Conservation (phyloP, 306 rosid genomes). For the Erythrophleum fordii region DNA sequence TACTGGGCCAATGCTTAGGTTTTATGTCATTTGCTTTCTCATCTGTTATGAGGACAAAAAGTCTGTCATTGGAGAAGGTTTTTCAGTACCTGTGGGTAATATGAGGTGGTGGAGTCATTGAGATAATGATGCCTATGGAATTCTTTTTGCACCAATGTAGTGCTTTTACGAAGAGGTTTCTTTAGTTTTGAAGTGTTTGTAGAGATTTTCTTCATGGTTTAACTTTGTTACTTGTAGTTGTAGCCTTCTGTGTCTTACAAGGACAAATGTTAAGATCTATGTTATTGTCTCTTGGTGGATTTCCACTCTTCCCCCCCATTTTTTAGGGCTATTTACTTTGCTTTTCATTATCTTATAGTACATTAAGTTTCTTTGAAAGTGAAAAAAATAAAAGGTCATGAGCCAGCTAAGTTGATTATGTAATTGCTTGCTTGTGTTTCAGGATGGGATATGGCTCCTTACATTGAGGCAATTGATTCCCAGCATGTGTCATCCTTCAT, state of each 20-base stretch:
- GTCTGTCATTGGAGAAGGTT: background rate
- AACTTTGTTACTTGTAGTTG: constrained; percentile 5
- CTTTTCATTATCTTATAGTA: constrained; percentile 3
- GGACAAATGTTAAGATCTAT: background rate
- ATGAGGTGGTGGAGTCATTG: background rate
- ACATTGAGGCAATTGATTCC: constrained; percentile 88
- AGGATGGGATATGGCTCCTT: constrained; percentile 99
- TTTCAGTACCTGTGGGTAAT: background rate
- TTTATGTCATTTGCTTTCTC: background rate
- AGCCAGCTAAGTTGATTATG: constrained; percentile 10
- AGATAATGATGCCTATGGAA: background rate
- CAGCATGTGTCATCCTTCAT: constrained; percentile 65
- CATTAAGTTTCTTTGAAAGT: background rate
- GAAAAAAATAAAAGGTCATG: constrained; percentile 14
- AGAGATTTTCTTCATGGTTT: background rate
- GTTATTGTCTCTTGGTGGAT: background rate
- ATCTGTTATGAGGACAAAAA: background rate
- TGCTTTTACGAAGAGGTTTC: background rate
- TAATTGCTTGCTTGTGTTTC: constrained; percentile 45
- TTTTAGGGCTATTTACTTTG: constrained; percentile 25
- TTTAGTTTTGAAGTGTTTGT: background rate
- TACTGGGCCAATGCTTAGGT: background rate
- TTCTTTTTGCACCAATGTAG: background rate
- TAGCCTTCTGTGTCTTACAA: constrained; percentile 24
- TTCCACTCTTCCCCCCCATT: background rate